These are phyloP conservation scores for Phytopythium boreale DNA, from an alignment of 352 stramenopile genomes.

Conservation along the genomic window DNA sequence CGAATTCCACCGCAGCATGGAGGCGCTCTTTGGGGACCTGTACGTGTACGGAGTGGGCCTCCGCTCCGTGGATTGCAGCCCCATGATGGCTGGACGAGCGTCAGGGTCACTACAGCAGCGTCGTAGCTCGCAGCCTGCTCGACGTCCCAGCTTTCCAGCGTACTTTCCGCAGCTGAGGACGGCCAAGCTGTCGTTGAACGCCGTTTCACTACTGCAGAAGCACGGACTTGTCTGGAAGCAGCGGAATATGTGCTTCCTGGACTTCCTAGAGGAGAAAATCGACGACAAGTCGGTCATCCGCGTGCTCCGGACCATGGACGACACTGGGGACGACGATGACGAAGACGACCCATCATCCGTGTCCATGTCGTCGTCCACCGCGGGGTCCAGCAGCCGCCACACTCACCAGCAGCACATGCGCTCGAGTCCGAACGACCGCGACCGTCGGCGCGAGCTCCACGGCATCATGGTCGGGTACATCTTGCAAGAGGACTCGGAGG, in stretches of 20 bases:
- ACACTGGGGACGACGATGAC: conserved; percentile 23
- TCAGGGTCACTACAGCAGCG: neutral
- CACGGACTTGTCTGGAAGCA: conserved; percentile 41
- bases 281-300: conserved; percentile 53
- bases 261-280: conserved; percentile 55
- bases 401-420: conserved; percentile 16
- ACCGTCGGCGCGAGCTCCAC: conserved; percentile 17
- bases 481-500: conserved; percentile 49
- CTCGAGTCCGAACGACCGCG: conserved; percentile 11
- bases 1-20: conserved; percentile 67
- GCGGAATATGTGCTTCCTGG: conserved; percentile 53
- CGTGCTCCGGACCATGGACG: conserved; percentile 58
- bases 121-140: neutral
- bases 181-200: conserved; percentile 44
- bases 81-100: conserved; percentile 3
- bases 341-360: conserved; percentile 21
- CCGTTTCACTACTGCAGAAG: conserved; percentile 53
- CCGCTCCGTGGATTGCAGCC: conserved; percentile 30
- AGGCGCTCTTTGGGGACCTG: conserved; percentile 53
- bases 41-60: conserved; percentile 59
- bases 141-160: neutral
- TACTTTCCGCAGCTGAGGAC: conserved; percentile 14
- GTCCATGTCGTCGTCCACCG: conserved; percentile 18
- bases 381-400: conserved; percentile 11
- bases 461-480: conserved; percentile 56